Base-by-base conservation (phyloP, 495 filamentous ascomycete genomes). In the Margaritispora aquatica region DNA sequence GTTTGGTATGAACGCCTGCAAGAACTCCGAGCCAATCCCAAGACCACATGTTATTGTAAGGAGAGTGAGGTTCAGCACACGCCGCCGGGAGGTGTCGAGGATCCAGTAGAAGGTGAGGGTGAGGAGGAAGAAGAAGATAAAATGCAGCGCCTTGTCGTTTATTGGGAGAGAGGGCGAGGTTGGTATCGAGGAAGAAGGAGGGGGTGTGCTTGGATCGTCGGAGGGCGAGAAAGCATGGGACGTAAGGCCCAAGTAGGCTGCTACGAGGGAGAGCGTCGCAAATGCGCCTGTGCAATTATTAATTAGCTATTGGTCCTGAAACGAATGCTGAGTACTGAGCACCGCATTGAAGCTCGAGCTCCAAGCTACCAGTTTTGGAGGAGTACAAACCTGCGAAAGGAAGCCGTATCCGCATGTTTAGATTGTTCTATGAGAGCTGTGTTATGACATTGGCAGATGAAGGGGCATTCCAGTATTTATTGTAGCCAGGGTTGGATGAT, bases 71-170 rank as follows among this genome's bases (percentile, higher is more conserved):
- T 34, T 5, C 5, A 34, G 29, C 29, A 34, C 29, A 34, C 29
- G 29, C 29, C 29, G 29, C 51, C 95, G 88, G 51, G 85, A 84
- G 46, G 92, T 92, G 68, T 99, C 94, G 66, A 96, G 72, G 67
- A 96, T 88, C 92, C 93, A 99, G 84, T 99, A 99, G 81, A 97
- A 97, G 65, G 78, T 75, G 36, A 89, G 71, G 13, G 95, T 93
- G 23, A 99, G 76, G 57, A 88, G 64, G 82, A 97, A 95, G 77
- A 99, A 97, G 61, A 88, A 89, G 51, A 93, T 47, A 67, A 90
- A 77, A 71, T 97, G 95, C 24, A 99, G 84, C 69, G 89, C 76
- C 73, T 97, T 96, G 81, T 96, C 92, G 78, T 92, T 90, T 58
- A 83, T 65, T 69, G 20, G 77, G 74, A 26, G 80, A 75, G 38